Evolutionary conservation across 139 green algal species (phyloP).

Genomic region (Yamagishiella unicocca): DNA sequence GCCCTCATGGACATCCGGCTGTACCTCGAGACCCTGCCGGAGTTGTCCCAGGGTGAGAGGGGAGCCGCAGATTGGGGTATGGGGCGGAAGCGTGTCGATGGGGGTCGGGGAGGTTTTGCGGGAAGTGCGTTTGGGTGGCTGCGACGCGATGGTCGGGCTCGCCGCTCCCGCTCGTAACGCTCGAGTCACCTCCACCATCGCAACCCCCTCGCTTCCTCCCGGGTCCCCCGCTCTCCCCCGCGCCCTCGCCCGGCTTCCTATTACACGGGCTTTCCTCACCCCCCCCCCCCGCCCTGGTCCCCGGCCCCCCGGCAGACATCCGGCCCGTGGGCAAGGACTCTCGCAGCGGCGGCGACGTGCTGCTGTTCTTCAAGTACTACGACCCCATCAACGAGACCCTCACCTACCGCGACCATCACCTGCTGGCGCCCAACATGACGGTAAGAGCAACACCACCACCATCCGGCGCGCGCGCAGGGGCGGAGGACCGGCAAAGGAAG

Average conservation of each 20-base stretch:
- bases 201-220: too few species aligned
- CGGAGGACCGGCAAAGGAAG: too few species aligned
- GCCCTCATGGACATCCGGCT: constrained; percentile 81
- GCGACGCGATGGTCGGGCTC: too few species aligned
- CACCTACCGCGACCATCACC: constrained; percentile 63
- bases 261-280: too few species aligned
- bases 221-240: too few species aligned
- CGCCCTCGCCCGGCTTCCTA: not conserved
- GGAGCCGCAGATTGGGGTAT: not conserved
- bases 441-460: too few species aligned
- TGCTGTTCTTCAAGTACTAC: constrained; percentile 97
- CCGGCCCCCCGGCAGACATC: too few species aligned
- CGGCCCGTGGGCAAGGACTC: not conserved
- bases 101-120: not conserved
- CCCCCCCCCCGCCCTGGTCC: not conserved
- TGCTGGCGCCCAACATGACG: constrained; percentile 56
- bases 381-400: constrained; percentile 68
- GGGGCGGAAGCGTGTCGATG: not conserved
- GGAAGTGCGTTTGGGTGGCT: too few species aligned
- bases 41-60: not conserved
- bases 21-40: constrained; percentile 81
- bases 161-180: too few species aligned
- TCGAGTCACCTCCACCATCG: too few species aligned
- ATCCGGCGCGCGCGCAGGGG: too few species aligned
- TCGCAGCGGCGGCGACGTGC: constrained; percentile 44